Conservation (phyloP, 192 early-diverging fungal species). For the Linnemannia elongata region DNA sequence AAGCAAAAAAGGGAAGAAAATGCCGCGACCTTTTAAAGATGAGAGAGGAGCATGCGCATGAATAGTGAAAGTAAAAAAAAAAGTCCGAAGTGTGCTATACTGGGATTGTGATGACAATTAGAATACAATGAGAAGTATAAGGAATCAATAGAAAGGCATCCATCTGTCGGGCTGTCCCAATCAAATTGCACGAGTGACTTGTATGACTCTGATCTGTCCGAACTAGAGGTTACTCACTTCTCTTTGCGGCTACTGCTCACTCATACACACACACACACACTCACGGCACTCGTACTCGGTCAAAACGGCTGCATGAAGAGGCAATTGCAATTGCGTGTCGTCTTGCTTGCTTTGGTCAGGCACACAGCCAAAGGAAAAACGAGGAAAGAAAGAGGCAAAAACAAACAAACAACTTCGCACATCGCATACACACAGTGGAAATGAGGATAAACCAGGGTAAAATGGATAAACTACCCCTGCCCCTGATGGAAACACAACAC, state of each 20-base stretch:
- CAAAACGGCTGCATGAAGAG: background rate
- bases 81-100: background rate
- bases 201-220: slow-evolving; percentile 10
- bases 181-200: slow-evolving; percentile 6
- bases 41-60: background rate
- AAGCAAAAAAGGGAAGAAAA: slow-evolving; percentile 16
- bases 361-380: background rate
- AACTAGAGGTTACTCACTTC: background rate
- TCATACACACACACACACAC: background rate
- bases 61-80: background rate
- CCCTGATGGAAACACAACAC: background rate
- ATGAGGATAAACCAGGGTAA: background rate
- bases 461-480: slow-evolving; percentile 10
- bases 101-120: background rate
- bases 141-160: background rate
- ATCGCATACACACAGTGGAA: background rate
- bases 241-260: background rate
- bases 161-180: background rate
- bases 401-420: background rate
- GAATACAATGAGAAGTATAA: background rate
- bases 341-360: background rate
- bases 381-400: background rate
- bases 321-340: background rate
- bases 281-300: background rate
- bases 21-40: background rate